Conservation (phyloP, 2,329 filamentous ascomycete species). For the Diaporthe capsici region DNA sequence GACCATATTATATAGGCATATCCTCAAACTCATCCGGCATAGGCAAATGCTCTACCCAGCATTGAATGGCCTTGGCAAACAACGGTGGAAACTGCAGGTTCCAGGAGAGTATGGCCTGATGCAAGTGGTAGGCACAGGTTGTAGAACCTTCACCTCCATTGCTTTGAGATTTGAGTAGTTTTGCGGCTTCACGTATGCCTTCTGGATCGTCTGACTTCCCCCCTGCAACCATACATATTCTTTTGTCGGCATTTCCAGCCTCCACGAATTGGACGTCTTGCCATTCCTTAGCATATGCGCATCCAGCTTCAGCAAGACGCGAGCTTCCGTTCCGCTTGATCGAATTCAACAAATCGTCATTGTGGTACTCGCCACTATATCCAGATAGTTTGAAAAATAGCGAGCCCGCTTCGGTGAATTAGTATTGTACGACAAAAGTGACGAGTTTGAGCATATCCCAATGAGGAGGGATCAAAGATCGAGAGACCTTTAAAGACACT, state of each 20-base stretch:
- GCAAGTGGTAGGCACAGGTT: slow-evolving; percentile 49
- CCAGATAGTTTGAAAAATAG: slow-evolving; percentile 47
- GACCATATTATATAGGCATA: slow-evolving; percentile 20
- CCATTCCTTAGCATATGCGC: slow-evolving; percentile 46
- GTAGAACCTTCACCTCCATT: slow-evolving; percentile 41
- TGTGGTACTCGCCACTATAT: slow-evolving; percentile 41
- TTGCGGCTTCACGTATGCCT: slow-evolving; percentile 25
- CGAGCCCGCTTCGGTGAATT: slow-evolving; percentile 14
- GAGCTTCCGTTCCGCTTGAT: slow-evolving; percentile 52
- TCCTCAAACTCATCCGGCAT: slow-evolving; percentile 44
- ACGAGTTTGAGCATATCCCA: not conserved
- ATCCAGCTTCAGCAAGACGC: slow-evolving; percentile 30
- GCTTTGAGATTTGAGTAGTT: slow-evolving; percentile 51
- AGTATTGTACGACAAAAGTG: not conserved
- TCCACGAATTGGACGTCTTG: slow-evolving; percentile 45
- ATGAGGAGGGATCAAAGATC: not conserved
- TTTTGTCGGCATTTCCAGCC: slow-evolving; percentile 42
- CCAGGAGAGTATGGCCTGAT: slow-evolving; percentile 56
- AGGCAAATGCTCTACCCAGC: slow-evolving; percentile 49
- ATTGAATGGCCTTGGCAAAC: slow-evolving; percentile 54
- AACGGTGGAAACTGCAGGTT: slow-evolving; percentile 56
- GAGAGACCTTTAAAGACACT: not conserved
- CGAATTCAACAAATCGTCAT: slow-evolving; percentile 51
- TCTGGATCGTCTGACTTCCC: slow-evolving; percentile 52
- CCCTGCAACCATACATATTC: slow-evolving; percentile 49